These are phyloP conservation scores for Ananas comosus DNA, from an alignment of 176 grass and related monocot genomes.

Conservation along the genomic window DNA sequence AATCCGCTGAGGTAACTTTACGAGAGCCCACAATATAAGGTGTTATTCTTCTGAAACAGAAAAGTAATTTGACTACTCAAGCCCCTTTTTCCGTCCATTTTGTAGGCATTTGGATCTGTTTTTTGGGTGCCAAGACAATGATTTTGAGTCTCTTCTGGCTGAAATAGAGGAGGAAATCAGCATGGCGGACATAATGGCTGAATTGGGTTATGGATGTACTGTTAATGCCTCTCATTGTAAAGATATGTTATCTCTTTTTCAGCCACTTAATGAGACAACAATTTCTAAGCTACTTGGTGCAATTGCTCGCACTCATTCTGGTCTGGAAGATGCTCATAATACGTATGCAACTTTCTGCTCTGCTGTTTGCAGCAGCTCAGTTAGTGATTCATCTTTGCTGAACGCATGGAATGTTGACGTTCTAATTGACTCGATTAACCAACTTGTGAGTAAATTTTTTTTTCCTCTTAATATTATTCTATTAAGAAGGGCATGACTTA, in stretches of 20 bases:
- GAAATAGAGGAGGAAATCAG: constrained; percentile 73
- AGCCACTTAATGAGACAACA: constrained; percentile 59
- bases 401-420: constrained; percentile 70
- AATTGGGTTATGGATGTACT: constrained; percentile 66
- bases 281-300: constrained; percentile 74
- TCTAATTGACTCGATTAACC: constrained; percentile 78
- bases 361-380: constrained; percentile 46
- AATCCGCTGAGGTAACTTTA: constrained; percentile 37
- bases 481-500: background rate
- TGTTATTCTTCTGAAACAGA: no score
- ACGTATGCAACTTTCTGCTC: constrained; percentile 61
- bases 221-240: constrained; percentile 52
- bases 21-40: background rate
- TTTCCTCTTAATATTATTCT: background rate
- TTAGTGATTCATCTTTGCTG: constrained; percentile 39
- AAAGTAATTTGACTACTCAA: background rate
- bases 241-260: constrained; percentile 57
- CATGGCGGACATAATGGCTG: constrained; percentile 48
- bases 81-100: constrained; percentile 4
- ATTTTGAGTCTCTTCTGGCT: constrained; percentile 55
- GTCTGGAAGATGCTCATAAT: constrained; percentile 47
- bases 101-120: constrained; percentile 48
- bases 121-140: constrained; percentile 28
- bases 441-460: constrained; percentile 59
- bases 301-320: constrained; percentile 35